Evolutionary conservation across 768 basidiomycete genomes (phyloP).

Genomic region (Suillus hirtellus): DNA sequence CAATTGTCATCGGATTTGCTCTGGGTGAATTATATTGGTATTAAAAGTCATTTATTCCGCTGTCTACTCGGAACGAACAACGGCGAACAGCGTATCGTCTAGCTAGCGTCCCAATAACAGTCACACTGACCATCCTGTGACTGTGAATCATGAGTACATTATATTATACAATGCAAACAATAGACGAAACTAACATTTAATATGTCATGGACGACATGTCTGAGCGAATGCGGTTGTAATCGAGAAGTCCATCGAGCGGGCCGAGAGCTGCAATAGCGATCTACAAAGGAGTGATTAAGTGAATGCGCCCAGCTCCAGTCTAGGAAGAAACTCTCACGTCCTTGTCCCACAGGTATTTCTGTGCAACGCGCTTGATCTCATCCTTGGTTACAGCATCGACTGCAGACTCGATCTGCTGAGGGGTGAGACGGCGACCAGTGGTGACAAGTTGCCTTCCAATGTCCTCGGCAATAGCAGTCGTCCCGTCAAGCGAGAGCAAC

Average conservation of each 20-base stretch:
- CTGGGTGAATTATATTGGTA: neutral
- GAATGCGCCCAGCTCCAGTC: constrained; percentile 4
- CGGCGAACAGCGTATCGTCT: constrained; percentile 20
- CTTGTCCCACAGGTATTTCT: constrained; percentile 97
- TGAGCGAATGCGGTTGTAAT: constrained; percentile 87
- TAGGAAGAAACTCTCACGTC: constrained; percentile 56
- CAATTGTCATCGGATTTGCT: neutral
- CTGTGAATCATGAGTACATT: neutral
- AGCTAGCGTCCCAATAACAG: constrained; percentile 16
- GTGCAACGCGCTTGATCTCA: constrained; percentile 92
- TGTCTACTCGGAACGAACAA: constrained; percentile 23
- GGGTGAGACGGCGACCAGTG: constrained; percentile 85
- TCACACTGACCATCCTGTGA: neutral
- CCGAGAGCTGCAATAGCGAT: constrained; percentile 89
- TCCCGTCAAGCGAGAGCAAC: constrained; percentile 90
- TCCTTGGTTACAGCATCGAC: constrained; percentile 85
- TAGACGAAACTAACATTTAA: constrained; percentile 35
- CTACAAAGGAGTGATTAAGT: constrained; percentile 37
- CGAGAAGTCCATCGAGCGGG: constrained; percentile 86
- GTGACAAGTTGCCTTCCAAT: constrained; percentile 98
- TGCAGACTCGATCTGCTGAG: constrained; percentile 90
- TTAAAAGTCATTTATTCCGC: constrained; percentile 23
- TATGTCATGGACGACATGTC: constrained; percentile 82
- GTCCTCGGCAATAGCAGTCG: constrained; percentile 95
- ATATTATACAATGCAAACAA: neutral